Evolutionary conservation across 108 stramenopile genomes (phyloP).

Genomic region (Licmophora abbreviata): DNA sequence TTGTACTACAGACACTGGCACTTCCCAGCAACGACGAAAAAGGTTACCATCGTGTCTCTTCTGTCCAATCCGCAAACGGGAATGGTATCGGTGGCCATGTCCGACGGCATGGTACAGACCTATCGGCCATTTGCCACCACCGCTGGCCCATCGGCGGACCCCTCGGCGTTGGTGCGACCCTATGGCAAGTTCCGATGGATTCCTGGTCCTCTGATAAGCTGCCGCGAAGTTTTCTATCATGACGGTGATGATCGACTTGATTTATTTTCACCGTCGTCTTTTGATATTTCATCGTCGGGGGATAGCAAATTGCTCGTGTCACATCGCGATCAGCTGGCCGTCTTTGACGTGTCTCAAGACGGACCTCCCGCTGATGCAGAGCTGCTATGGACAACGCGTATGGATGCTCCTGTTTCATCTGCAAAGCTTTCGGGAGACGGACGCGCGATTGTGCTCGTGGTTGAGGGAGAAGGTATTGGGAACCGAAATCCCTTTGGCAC

Average conservation of each 20-base stretch:
- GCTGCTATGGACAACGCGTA: conserved; percentile 66
- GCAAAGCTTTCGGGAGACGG: conserved; percentile 73
- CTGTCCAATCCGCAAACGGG: conserved; percentile 22
- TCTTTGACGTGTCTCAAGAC: conserved; percentile 33
- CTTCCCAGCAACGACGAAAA: conserved; percentile 8
- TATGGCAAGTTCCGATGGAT: conserved; percentile 24
- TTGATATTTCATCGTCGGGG: conserved; percentile 25
- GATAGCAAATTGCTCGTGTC: conserved; percentile 43
- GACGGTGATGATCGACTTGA: conserved; percentile 1
- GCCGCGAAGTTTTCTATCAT: conserved; percentile 21
- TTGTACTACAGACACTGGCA: conserved; percentile 44
- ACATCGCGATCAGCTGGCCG: conserved; percentile 59
- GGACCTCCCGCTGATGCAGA: conserved; percentile 18
- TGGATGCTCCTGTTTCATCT: conserved; percentile 29
- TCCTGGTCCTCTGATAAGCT: conserved; percentile 16
- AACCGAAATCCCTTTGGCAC: conserved; percentile 38
- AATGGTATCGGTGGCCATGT: conserved; percentile 18
- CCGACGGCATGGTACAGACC: conserved; percentile 26
- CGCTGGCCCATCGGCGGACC: conserved; percentile 6
- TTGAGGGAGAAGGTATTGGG: conserved; percentile 39
- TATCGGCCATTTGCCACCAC: conserved; percentile 19
- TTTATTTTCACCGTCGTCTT: background rate
- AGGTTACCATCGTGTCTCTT: conserved; percentile 10
- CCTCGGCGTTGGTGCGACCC: background rate
- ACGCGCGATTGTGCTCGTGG: conserved; percentile 47